Conservation (phyloP, 2,329 filamentous ascomycete species). For the Alternaria infectoria region DNA sequence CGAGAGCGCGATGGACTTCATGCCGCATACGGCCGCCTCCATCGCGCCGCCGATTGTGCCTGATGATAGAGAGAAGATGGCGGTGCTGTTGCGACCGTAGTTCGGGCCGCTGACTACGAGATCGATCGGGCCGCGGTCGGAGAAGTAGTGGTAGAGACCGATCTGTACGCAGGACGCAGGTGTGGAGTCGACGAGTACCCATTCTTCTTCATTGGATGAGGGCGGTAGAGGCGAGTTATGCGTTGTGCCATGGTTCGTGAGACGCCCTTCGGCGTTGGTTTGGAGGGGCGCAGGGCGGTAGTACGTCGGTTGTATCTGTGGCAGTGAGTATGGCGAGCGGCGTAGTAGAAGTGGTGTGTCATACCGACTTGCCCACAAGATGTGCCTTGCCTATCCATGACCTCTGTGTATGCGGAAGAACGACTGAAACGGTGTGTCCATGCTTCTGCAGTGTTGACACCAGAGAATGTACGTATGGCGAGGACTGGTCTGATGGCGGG, state of each 20-base stretch:
- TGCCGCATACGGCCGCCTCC: constrained; percentile 56
- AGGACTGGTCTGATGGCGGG: constrained; percentile 57
- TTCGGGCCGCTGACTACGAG: constrained; percentile 59
- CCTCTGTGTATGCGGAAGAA: constrained; percentile 87
- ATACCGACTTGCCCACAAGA: constrained; percentile 80
- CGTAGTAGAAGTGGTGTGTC: not conserved
- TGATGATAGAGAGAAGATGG: constrained; percentile 56
- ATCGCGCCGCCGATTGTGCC: constrained; percentile 59
- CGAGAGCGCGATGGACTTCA: constrained; percentile 75
- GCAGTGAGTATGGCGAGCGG: not conserved
- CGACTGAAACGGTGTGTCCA: constrained; percentile 88
- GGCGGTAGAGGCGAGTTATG: constrained; percentile 41
- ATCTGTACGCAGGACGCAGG: constrained; percentile 59
- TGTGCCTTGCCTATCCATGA: constrained; percentile 99
- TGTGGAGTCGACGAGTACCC: constrained; percentile 58
- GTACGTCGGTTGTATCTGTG: constrained; percentile 74
- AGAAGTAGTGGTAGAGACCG: constrained; percentile 56
- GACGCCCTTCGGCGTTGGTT: constrained; percentile 35
- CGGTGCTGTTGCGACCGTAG: constrained; percentile 59
- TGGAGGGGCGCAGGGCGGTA: constrained; percentile 72
- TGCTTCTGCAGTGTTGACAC: constrained; percentile 60
- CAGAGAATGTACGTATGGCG: constrained; percentile 56
- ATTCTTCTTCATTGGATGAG: constrained; percentile 50
- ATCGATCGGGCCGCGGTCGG: constrained; percentile 52
- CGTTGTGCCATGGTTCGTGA: constrained; percentile 48